These are phyloP conservation scores for Dacryopinax spathularia DNA, from an alignment of 768 basidiomycete species.

Conservation along the genomic window DNA sequence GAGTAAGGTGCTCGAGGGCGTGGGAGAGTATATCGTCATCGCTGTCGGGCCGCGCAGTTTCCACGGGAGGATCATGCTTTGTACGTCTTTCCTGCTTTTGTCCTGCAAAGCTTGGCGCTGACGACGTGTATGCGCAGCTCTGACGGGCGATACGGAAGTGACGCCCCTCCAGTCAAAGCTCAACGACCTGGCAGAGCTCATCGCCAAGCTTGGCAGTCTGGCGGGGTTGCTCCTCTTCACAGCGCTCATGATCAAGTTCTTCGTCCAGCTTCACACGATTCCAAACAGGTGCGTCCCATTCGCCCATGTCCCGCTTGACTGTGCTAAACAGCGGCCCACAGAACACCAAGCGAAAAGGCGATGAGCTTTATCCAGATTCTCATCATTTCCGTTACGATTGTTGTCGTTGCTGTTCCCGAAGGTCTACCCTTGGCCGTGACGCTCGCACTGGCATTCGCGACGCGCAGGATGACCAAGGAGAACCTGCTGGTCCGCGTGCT, in stretches of 20 bases:
- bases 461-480: constrained; percentile 93
- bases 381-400: constrained; percentile 86
- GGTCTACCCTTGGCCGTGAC: constrained; percentile 92
- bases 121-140: constrained; percentile 36
- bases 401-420: constrained; percentile 81
- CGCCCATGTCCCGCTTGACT: neutral
- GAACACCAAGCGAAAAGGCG: constrained; percentile 67
- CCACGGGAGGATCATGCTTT: constrained; percentile 96
- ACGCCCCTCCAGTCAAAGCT: constrained; percentile 91
- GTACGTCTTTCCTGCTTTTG: constrained; percentile 33
- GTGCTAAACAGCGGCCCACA: constrained; percentile 17
- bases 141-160: constrained; percentile 71
- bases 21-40: constrained; percentile 83
- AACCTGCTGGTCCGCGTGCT: constrained; percentile 91
- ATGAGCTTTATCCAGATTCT: constrained; percentile 84
- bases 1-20: constrained; percentile 85
- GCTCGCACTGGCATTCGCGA: constrained; percentile 90
- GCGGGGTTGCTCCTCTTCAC: constrained; percentile 72
- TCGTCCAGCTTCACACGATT: constrained; percentile 64
- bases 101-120: neutral
- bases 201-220: constrained; percentile 75
- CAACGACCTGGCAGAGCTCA: constrained; percentile 84
- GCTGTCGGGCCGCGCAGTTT: constrained; percentile 87
- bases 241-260: constrained; percentile 85
- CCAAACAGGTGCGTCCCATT: constrained; percentile 38